Evolutionary conservation across 129 eudicot species (phyloP).

Genomic region (Saussurea involucrata): DNA sequence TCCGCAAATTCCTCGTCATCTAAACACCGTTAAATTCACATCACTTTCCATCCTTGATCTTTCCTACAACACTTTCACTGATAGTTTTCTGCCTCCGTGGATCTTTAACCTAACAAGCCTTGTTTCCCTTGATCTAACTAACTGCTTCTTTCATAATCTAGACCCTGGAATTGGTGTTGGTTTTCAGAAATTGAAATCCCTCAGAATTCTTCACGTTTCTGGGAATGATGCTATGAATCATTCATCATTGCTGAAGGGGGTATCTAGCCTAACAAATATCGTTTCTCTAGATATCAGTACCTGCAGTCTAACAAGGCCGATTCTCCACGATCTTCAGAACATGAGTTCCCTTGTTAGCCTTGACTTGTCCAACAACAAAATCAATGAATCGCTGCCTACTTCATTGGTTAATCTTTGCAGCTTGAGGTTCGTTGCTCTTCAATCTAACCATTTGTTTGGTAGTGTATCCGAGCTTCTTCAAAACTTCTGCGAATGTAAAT

Average conservation of each 20-base stretch:
- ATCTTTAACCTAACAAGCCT: conserved; percentile 6
- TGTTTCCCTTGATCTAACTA: conserved; percentile 23
- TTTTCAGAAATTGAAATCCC: conserved; percentile 14
- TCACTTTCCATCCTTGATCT: conserved; percentile 34
- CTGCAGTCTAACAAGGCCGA: conserved; percentile 19
- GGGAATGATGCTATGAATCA: conserved; percentile 21
- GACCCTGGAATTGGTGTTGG: conserved; percentile 1
- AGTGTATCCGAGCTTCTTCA: conserved; percentile 20
- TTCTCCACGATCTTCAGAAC: conserved; percentile 18
- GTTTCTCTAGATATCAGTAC: conserved; percentile 18
- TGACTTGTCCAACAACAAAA: conserved; percentile 22
- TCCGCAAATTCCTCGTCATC: conserved; percentile 3
- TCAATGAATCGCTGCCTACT: conserved; percentile 16
- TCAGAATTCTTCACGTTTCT: conserved; percentile 11
- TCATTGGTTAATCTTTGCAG: conserved; percentile 22
- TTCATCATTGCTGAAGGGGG: conserved; percentile 14
- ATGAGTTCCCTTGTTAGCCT: conserved; percentile 34
- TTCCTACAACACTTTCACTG: conserved; percentile 21
- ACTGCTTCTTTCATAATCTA: conserved; percentile 26
- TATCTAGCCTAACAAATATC: conserved; percentile 15
- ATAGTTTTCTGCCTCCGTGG: conserved; percentile 26
- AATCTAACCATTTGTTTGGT: conserved; percentile 15
- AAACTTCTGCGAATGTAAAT: conserved; percentile 20
- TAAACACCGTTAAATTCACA: not conserved
- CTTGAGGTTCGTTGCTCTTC: conserved; percentile 9